Conservation (phyloP, 1,139 yeast genomes). For the Geotrichum klebahnii region DNA sequence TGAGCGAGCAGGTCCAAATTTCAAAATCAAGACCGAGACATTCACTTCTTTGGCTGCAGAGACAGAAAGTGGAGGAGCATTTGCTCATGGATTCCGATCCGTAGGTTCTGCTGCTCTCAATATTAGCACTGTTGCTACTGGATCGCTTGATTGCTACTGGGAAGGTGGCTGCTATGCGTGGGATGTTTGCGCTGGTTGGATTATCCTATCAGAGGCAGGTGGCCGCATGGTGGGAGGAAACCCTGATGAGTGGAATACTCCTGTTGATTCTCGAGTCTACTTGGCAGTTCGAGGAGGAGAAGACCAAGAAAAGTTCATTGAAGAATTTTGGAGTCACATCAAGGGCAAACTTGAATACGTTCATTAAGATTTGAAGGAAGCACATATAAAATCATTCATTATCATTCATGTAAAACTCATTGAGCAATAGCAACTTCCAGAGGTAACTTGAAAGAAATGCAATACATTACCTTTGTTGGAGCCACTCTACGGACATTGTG, state of each 20-base stretch:
- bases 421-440: constrained; percentile 60
- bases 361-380: constrained; percentile 3
- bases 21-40: constrained; percentile 47
- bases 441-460: constrained; percentile 77
- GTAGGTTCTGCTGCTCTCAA: constrained; percentile 61
- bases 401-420: neutral
- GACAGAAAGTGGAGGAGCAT: constrained; percentile 45
- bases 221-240: constrained; percentile 54
- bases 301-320: constrained; percentile 46
- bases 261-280: constrained; percentile 50
- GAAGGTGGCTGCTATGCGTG: constrained; percentile 62
- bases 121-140: constrained; percentile 53
- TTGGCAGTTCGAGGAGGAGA: constrained; percentile 53
- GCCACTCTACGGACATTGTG: constrained; percentile 91
- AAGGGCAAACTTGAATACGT: constrained; percentile 45
- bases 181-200: constrained; percentile 67
- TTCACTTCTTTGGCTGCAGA: constrained; percentile 46
- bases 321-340: constrained; percentile 49
- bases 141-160: constrained; percentile 56
- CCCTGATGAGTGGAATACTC: constrained; percentile 46
- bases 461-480: constrained; percentile 94
- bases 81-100: constrained; percentile 56
- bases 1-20: constrained; percentile 51
- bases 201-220: constrained; percentile 55
- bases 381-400: too few relatives aligned